Evolutionary conservation across 768 basidiomycete genomes (phyloP).

Genomic region (Podaxis sp.): DNA sequence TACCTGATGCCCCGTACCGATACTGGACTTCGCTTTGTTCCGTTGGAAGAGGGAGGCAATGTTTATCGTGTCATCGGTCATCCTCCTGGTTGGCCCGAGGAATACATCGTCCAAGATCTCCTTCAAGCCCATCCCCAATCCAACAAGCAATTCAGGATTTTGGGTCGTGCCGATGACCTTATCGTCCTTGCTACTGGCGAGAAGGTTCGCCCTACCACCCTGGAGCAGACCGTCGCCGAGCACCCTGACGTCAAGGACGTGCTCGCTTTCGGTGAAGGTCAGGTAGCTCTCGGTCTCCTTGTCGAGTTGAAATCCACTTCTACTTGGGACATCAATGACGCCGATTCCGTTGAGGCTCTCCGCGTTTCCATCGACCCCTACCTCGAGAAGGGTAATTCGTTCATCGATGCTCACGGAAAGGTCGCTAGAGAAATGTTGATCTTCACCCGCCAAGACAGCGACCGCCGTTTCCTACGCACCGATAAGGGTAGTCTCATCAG

Average conservation of each 20-base stretch:
- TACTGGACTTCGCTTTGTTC: conserved; percentile 27
- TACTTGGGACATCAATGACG: conserved; percentile 18
- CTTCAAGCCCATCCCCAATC: conserved; percentile 31
- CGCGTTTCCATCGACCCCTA: conserved; percentile 27
- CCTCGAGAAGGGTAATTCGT: conserved; percentile 33
- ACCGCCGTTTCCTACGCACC: conserved; percentile 32
- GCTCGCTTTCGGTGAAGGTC: conserved; percentile 37
- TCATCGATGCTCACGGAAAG: conserved; percentile 38
- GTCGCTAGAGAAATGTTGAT: conserved; percentile 38
- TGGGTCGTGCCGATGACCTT: conserved; percentile 40
- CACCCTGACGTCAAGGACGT: conserved; percentile 37
- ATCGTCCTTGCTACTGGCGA: conserved; percentile 44
- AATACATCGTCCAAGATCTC: conserved; percentile 38
- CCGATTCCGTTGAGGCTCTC: conserved; percentile 20
- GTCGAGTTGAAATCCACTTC: conserved; percentile 29
- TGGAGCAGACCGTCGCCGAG: conserved; percentile 33
- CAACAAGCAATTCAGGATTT: conserved; percentile 32
- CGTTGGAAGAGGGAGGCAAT: conserved; percentile 25
- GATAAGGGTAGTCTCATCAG: conserved; percentile 39
- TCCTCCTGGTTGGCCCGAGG: conserved; percentile 33
- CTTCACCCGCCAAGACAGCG: conserved; percentile 29
- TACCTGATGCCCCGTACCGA: conserved; percentile 37
- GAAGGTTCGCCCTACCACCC: conserved; percentile 34
- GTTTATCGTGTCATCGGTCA: conserved; percentile 30
- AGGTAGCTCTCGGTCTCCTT: conserved; percentile 34